phyloP scores from a whole-genome alignment of 331 rosid genomes.

The Pyracantha coccinea region DNA sequence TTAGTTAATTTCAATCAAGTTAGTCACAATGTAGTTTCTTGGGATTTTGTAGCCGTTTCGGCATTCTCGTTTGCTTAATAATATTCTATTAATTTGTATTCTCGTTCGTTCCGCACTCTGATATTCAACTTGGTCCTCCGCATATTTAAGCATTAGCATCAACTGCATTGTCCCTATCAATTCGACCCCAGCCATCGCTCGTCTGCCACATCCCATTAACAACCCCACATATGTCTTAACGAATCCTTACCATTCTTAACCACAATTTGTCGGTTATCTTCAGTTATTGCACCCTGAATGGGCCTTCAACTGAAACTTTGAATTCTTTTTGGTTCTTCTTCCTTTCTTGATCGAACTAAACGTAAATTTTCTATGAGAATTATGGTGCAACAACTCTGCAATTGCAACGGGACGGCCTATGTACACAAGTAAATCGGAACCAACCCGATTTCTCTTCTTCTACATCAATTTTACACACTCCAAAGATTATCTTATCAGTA shows the following conservation, averaged over 20 bases:
- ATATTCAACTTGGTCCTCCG: too few species aligned
- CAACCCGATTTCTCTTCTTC: not conserved
- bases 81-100: too few species aligned
- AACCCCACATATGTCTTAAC: slow-evolving; percentile 53
- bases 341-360: not conserved
- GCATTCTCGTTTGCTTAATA: too few species aligned
- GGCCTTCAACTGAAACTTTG: slow-evolving; percentile 16
- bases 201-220: slow-evolving; percentile 93
- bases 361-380: slow-evolving; percentile 25
- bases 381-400: slow-evolving; percentile 36
- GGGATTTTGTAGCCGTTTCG: too few species aligned
- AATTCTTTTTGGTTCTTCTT: slow-evolving; percentile 12
- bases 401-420: slow-evolving; percentile 23
- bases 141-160: slow-evolving; percentile 67
- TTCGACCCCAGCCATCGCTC: slow-evolving; percentile 81
- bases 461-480: not conserved
- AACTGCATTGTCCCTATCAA: slow-evolving; percentile 52
- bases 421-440: not conserved
- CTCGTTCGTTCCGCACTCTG: too few species aligned
- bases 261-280: slow-evolving; percentile 25
- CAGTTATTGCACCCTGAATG: slow-evolving; percentile 31
- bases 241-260: slow-evolving; percentile 57
- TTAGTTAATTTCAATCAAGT: too few species aligned
- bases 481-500: not conserved
- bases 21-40: too few species aligned